These are phyloP conservation scores for Stephanodiscus minutulus DNA, from an alignment of 108 stramenopile species.

Conservation along the genomic window DNA sequence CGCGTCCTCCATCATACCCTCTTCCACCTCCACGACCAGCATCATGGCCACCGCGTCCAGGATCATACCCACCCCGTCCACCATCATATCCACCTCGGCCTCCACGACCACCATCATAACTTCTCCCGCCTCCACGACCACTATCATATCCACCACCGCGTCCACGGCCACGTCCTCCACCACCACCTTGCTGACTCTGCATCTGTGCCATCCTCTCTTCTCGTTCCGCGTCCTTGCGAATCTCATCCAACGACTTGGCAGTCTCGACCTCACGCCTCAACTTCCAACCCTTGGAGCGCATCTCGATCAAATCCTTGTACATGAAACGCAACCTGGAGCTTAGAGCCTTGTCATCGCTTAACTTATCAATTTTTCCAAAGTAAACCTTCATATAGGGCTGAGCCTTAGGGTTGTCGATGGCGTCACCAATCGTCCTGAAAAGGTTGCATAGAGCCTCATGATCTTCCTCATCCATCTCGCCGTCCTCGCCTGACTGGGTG, in stretches of 20 bases:
- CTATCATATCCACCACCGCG: slow-evolving; percentile 32
- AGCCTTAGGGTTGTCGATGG: slow-evolving; percentile 71
- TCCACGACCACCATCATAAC: slow-evolving; percentile 27
- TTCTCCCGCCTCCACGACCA: too few relatives aligned
- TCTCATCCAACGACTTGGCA: slow-evolving; percentile 92
- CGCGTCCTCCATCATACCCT: slow-evolving; percentile 8
- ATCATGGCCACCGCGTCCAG: slow-evolving; percentile 36
- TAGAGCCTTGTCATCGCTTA: slow-evolving; percentile 66
- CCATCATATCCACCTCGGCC: not conserved
- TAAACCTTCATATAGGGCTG: slow-evolving; percentile 67
- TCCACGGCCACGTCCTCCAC: slow-evolving; percentile 30
- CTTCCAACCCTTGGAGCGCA: slow-evolving; percentile 87
- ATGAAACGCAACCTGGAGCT: slow-evolving; percentile 87
- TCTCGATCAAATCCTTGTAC: slow-evolving; percentile 94
- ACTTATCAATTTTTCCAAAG: slow-evolving; percentile 63
- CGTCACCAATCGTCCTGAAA: slow-evolving; percentile 82
- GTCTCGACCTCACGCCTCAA: slow-evolving; percentile 89
- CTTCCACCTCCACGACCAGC: slow-evolving; percentile 8
- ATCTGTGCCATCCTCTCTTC: slow-evolving; percentile 71
- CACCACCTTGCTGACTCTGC: slow-evolving; percentile 56
- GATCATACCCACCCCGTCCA: slow-evolving; percentile 26
- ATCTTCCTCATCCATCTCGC: slow-evolving; percentile 86
- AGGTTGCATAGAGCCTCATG: slow-evolving; percentile 90
- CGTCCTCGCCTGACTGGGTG: slow-evolving; percentile 55
- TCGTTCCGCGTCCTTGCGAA: slow-evolving; percentile 83